Evolutionary conservation across 306 rosid genomes (phyloP), one percentile per base, ranked within the genome.

Genomic region (Senna tora): DNA sequence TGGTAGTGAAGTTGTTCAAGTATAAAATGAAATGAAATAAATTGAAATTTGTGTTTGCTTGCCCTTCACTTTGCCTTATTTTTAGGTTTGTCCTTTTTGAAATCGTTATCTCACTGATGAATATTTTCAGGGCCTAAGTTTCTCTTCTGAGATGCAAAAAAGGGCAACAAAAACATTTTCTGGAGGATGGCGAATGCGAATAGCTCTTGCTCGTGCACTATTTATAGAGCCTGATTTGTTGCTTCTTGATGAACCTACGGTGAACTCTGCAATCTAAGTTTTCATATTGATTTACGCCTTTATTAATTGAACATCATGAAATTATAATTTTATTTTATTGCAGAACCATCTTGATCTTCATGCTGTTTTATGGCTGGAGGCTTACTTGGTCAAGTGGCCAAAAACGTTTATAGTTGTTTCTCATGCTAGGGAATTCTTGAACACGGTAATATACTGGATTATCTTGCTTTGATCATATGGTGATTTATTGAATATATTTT

Each of bases 341-440:
- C 95, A 94, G 99, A 94, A 94, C 73, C 99, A 94, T 94, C 97
- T 94, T 74, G 99, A 94, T 91, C 99, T 94, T 77, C 99, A 94
- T 71, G 99, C 99, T 58, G 99, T 94, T 79, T 84, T 94, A 60
- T 94, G 99, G 99, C 87, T 94, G 81, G 99, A 94, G 67, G 7
- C 91, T 1, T 91, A 94, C 88, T 79, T 94, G 76, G 87, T 84
- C 86, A 94, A 89, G 79, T 94, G 99, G 99, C 97, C 97, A 9
- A 94, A 94, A 75, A 91, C 99, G 51, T 85, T 92, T 69, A 91
- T 94, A 60, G 92, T 94, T 65, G 99, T 94, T 84, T 94, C 99
- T 81, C 99, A 91, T 80, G 99, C 99, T 74, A 91, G 99, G 78
- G 97, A 94, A 61, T 94, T 94, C 76, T 87, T 94, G 85, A 94